Conservation (phyloP, 2,329 filamentous ascomycete genomes). For the Conoideocrella luteorostrata region DNA sequence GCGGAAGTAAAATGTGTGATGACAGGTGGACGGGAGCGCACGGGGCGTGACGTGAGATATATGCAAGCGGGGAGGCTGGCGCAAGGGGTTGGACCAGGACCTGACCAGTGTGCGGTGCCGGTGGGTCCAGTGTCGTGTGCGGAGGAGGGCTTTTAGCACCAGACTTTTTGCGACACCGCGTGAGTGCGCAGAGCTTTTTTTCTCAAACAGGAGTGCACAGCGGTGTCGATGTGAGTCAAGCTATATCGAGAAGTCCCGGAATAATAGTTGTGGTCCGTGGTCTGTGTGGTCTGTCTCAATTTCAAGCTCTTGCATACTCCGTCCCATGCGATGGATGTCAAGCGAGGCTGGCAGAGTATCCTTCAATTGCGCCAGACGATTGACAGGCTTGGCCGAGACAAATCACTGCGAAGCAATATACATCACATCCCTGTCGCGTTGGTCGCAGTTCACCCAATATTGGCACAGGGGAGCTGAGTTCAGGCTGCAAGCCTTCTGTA, state of each 20-base stretch:
- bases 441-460: not conserved
- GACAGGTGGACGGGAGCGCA: constrained; percentile 13
- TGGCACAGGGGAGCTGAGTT: not conserved
- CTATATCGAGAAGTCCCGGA: not conserved
- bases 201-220: not conserved
- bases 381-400: no score
- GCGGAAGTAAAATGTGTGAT: constrained; percentile 8
- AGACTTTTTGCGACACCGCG: constrained; percentile 4
- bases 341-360: no score
- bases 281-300: not conserved
- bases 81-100: constrained; percentile 3
- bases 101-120: constrained; percentile 3
- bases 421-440: not conserved
- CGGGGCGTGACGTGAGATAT: constrained; percentile 16
- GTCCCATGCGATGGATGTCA: no score
- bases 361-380: no score
- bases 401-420: no score
- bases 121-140: constrained; percentile 8
- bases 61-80: constrained; percentile 17
- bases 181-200: not conserved
- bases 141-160: constrained; percentile 6
- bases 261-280: not conserved
- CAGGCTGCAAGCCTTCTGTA: not conserved
- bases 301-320: not conserved
- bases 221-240: not conserved